A percentile compares a stretch with the other conserved stretches of the same genome.
phyloP scores from a whole-genome alignment of 352 stramenopile genomes.

The Phytophthora agathidicida region DNA sequence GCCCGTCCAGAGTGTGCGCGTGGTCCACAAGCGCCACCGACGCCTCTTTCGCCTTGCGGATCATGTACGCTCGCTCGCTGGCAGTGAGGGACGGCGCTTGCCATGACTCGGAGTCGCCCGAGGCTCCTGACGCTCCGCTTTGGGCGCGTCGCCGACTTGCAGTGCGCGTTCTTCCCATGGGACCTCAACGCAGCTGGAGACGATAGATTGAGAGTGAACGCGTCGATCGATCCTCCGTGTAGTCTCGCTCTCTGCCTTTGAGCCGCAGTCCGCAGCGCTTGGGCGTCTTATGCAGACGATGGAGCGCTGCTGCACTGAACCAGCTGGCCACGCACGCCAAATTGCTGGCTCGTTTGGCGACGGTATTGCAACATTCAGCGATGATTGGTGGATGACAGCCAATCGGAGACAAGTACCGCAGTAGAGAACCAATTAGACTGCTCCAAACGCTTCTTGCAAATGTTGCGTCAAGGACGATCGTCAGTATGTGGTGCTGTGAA shows the following conservation, averaged over 20 bases:
- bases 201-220: no score
- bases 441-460: slow-evolving; percentile 3
- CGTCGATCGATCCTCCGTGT: slow-evolving; percentile 14
- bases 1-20: slow-evolving; percentile 72
- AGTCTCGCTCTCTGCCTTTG: slow-evolving; percentile 28
- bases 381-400: neutral
- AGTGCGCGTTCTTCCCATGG: slow-evolving; percentile 28
- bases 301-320: slow-evolving; percentile 19
- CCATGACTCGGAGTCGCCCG: slow-evolving; percentile 5
- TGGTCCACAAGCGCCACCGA: slow-evolving; percentile 72
- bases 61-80: slow-evolving; percentile 63
- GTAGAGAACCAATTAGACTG: slow-evolving; percentile 2
- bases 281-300: slow-evolving; percentile 35
- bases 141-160: slow-evolving; percentile 23
- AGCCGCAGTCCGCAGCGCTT: neutral
- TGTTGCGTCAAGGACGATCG: slow-evolving; percentile 4
- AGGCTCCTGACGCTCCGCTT: slow-evolving; percentile 10
- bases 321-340: slow-evolving; percentile 25
- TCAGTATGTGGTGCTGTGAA: slow-evolving; percentile 18
- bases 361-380: no score
- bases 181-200: no score
- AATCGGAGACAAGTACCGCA: slow-evolving; percentile 12
- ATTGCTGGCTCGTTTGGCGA: slow-evolving; percentile 22
- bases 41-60: slow-evolving; percentile 72
- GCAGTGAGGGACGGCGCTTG: slow-evolving; percentile 38